Evolutionary conservation across 495 filamentous ascomycete species (phyloP).

Genomic region (Entonaema liquescens): DNA sequence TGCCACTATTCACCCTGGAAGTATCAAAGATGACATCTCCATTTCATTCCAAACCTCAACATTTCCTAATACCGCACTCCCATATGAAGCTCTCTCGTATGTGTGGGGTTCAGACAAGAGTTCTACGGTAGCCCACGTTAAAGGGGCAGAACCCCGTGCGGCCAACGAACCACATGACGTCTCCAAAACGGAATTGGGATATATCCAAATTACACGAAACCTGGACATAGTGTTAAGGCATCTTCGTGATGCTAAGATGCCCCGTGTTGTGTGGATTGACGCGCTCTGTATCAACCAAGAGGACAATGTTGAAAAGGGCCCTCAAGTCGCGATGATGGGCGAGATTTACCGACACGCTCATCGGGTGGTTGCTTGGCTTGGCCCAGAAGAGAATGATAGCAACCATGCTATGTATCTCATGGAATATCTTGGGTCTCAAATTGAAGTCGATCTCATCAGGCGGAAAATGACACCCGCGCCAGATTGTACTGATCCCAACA

Average conservation of each 20-base stretch:
- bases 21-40: conserved; percentile 3
- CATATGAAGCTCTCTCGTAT: conserved; percentile 30
- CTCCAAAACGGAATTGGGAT: background rate
- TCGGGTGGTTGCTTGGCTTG: conserved; percentile 44
- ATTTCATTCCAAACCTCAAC: conserved; percentile 9
- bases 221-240: conserved; percentile 10
- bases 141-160: background rate
- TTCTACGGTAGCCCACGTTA: conserved; percentile 1
- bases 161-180: background rate
- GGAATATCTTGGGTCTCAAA: conserved; percentile 12
- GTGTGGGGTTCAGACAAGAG: conserved; percentile 8
- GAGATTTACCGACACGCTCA: conserved; percentile 41
- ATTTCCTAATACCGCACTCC: background rate
- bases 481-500: background rate
- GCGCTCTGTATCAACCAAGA: conserved; percentile 24
- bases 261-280: conserved; percentile 23
- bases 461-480: background rate
- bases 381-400: conserved; percentile 25
- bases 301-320: conserved; percentile 37
- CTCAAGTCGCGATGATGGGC: conserved; percentile 42
- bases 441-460: background rate
- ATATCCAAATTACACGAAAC: background rate
- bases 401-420: conserved; percentile 24
- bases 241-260: conserved; percentile 9
- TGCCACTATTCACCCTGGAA: conserved; percentile 10